These are phyloP conservation scores for Orbilia blumenaviensis DNA, from an alignment of 2,329 filamentous ascomycete genomes.

Conservation along the genomic window DNA sequence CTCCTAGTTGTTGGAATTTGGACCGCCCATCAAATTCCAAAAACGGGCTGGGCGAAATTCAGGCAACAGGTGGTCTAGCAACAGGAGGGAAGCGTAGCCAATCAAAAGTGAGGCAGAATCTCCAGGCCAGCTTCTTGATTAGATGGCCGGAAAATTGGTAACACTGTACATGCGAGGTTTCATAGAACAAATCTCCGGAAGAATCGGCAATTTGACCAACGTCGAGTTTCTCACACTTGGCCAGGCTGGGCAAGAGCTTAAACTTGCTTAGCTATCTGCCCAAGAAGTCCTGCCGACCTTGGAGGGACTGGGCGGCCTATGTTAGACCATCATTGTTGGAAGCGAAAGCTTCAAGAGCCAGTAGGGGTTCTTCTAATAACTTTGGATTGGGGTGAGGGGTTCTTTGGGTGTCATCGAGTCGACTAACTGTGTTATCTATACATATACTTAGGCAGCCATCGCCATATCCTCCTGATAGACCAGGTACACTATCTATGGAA, in stretches of 20 bases:
- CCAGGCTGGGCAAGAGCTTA: constrained; percentile 54
- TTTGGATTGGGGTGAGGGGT: neutral
- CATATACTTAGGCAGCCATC: no score
- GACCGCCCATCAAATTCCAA: constrained; percentile 20
- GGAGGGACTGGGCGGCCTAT: constrained; percentile 24
- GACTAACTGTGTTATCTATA: constrained; percentile 29
- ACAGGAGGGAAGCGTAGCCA: no score
- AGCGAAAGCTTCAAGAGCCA: no score
- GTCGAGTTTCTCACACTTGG: constrained; percentile 30
- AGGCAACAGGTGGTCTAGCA: constrained; percentile 22
- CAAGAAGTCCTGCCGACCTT: constrained; percentile 43
- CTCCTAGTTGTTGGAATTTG: constrained; percentile 33
- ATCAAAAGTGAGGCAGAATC: neutral
- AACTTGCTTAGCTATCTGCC: constrained; percentile 22
- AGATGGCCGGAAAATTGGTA: constrained; percentile 24
- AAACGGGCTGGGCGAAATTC: neutral
- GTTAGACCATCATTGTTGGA: constrained; percentile 11
- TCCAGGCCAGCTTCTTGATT: constrained; percentile 39
- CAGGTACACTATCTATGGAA: no score
- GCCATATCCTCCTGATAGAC: no score
- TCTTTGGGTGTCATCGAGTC: neutral
- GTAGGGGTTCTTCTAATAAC: constrained; percentile 8
- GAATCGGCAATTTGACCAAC: constrained; percentile 27
- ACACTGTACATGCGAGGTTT: constrained; percentile 20
- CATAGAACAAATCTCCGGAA: constrained; percentile 7